Conservation (phyloP, 371 early-diverging fungal genomes). For the Coemansia sp. region DNA sequence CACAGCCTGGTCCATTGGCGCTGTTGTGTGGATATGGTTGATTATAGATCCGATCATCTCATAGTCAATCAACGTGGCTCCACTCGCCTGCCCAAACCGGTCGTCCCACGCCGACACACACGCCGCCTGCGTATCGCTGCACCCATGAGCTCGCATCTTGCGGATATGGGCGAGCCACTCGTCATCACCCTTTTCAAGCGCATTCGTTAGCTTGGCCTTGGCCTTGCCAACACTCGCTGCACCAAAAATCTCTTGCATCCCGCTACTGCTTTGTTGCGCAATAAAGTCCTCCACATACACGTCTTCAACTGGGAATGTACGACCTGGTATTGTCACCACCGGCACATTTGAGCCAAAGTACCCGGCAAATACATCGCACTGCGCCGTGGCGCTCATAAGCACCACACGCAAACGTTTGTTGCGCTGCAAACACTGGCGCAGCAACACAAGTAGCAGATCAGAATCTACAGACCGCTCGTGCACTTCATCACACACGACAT, state of each 20-base stretch:
- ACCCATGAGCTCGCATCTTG: neutral
- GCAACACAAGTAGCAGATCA: constrained; percentile 74
- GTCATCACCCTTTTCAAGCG: neutral
- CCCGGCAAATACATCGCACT: constrained; percentile 62
- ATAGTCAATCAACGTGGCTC: constrained; percentile 16
- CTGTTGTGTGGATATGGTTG: constrained; percentile 23
- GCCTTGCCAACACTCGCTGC: constrained; percentile 3
- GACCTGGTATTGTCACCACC: constrained; percentile 73
- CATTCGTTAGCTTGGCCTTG: neutral
- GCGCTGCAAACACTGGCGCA: constrained; percentile 54
- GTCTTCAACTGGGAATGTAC: constrained; percentile 83
- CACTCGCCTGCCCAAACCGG: constrained; percentile 3
- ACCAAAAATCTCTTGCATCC: constrained; percentile 9
- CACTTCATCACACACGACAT: constrained; percentile 83
- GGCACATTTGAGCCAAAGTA: constrained; percentile 69
- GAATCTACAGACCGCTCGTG: constrained; percentile 83
- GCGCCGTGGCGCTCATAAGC: constrained; percentile 82
- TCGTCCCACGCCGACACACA: constrained; percentile 26
- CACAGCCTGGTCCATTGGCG: constrained; percentile 61
- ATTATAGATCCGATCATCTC: constrained; percentile 16
- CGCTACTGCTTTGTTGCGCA: no score
- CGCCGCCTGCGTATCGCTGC: constrained; percentile 3
- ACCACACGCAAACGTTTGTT: constrained; percentile 63
- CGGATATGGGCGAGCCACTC: neutral
- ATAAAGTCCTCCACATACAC: constrained; percentile 75